phyloP scores from a whole-genome alignment of 768 basidiomycete genomes.

The Dentipellis fragilis region DNA sequence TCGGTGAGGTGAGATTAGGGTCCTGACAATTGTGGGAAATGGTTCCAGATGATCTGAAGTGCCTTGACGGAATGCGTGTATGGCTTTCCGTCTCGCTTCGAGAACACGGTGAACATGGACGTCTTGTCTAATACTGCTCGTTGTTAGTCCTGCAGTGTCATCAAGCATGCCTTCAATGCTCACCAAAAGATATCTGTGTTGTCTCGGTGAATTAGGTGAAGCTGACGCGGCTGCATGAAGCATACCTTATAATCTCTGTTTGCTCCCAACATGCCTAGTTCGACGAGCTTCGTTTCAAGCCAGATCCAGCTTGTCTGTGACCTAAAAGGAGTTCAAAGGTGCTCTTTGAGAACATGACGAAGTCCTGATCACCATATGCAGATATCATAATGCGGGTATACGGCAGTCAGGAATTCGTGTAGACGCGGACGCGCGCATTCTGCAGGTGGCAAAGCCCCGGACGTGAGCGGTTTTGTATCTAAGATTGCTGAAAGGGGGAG shows the following conservation, averaged over 20 bases:
- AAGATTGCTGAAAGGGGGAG: constrained; percentile 46
- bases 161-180: not conserved
- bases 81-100: constrained; percentile 58
- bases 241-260: constrained; percentile 58
- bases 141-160: too few relatives aligned
- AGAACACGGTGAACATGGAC: constrained; percentile 84
- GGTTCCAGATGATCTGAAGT: constrained; percentile 80
- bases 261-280: constrained; percentile 75
- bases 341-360: not conserved
- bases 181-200: constrained; percentile 54
- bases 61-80: constrained; percentile 79
- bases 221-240: not conserved
- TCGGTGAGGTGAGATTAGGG: not conserved
- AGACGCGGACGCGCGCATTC: constrained; percentile 80
- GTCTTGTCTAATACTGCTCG: constrained; percentile 70
- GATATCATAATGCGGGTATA: constrained; percentile 82
- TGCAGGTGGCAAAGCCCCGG: constrained; percentile 64
- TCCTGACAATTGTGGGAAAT: constrained; percentile 68
- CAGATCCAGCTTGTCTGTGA: constrained; percentile 85
- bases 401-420: constrained; percentile 73
- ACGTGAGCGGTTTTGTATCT: constrained; percentile 79
- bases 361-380: constrained; percentile 57
- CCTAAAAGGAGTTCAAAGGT: constrained; percentile 29
- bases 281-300: constrained; percentile 81
- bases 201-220: not conserved